A percentile compares a stretch with the other conserved stretches of the same genome.
These are phyloP conservation scores for Mortierella sp. DNA, from an alignment of 371 early-diverging fungal genomes.

Conservation along the genomic window DNA sequence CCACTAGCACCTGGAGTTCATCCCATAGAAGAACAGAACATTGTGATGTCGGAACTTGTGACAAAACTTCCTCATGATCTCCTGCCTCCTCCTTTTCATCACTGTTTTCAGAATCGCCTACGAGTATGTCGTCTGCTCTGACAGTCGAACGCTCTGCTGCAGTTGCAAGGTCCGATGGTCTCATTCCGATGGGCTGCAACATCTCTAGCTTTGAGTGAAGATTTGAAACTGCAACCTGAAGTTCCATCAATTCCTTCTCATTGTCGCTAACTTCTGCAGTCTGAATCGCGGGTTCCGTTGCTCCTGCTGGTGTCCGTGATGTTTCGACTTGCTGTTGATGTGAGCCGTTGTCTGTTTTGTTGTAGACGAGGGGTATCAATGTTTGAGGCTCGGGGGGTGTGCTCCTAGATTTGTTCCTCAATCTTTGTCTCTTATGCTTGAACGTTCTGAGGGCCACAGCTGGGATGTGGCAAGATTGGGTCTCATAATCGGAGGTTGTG, in stretches of 20 bases:
- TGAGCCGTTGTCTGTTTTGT: too few relatives aligned
- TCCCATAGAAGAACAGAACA: conserved; percentile 39
- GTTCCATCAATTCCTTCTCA: not conserved
- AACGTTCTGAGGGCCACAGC: conserved; percentile 4
- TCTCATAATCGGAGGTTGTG: not conserved
- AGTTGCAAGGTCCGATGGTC: conserved; percentile 29
- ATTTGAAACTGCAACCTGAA: conserved; percentile 11
- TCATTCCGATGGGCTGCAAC: conserved; percentile 28
- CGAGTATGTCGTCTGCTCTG: too few relatives aligned
- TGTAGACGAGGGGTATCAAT: too few relatives aligned
- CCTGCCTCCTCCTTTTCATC: too few relatives aligned
- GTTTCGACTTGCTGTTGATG: too few relatives aligned
- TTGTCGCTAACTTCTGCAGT: not conserved
- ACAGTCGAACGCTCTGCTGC: not conserved
- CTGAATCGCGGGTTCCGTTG: not conserved
- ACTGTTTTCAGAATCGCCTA: too few relatives aligned
- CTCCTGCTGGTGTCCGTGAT: too few relatives aligned
- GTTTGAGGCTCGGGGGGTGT: too few relatives aligned
- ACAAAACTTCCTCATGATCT: conserved; percentile 16
- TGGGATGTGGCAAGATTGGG: not conserved
- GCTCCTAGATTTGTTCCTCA: not conserved
- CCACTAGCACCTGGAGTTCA: conserved; percentile 28
- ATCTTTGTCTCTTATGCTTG: conserved; percentile 3
- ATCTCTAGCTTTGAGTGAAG: conserved; percentile 34
- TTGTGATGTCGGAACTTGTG: conserved; percentile 33